Base-by-base conservation (phyloP, 2,329 filamentous ascomycete genomes). In the Davidsoniella virescens region DNA sequence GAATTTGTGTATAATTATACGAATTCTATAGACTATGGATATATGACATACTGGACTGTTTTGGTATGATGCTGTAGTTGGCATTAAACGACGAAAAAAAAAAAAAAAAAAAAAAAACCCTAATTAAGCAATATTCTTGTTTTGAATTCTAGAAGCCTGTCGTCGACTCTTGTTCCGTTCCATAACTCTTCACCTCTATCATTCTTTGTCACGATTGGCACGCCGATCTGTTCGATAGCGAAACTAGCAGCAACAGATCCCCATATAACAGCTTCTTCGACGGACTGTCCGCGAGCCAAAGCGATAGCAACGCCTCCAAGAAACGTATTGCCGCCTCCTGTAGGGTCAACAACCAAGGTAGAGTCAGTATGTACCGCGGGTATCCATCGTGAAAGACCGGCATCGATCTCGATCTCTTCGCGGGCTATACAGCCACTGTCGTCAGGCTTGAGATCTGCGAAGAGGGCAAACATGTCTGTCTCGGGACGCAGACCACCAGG, bases 281-380 rank as follows among this genome's bases (percentile, higher is more conserved):
- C 68, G 23, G 63, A 60, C 56, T 73, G 69, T 1, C 76, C 78
- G 48, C 82, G 67, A 29, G 70, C 79, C 56, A 82, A 64, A 1
- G 70, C 78, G 10, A 80, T 68, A 0, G 70, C 67, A 44, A 79
- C 57, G n/a, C 74, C 73, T 18, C 73, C 73, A 20, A 95, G 69
- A 58, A 95, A 96, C 0, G 84, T 81, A 64, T 98, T 98, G 0
- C 92, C 92, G 17, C 87, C 92, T 8, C 92, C 92, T 0, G 92
- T 96, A 0, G 90, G 88, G 63, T 96, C 92, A n/a, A 92, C 67
- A 1, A 95, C 86, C 52, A 68, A 75, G 7, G 57, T 52, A 1
- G 57, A 40, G 37, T 66, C 62, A 4, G 61, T 64, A 59, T 88
- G 84, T 60, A 82, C 90, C 6, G 88, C 84, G 10, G 84, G 85